Evolutionary conservation across 176 grass and related monocot species (phyloP), one percentile per base, ranked within the genome.

Genomic region (Oryza longistaminata): DNA sequence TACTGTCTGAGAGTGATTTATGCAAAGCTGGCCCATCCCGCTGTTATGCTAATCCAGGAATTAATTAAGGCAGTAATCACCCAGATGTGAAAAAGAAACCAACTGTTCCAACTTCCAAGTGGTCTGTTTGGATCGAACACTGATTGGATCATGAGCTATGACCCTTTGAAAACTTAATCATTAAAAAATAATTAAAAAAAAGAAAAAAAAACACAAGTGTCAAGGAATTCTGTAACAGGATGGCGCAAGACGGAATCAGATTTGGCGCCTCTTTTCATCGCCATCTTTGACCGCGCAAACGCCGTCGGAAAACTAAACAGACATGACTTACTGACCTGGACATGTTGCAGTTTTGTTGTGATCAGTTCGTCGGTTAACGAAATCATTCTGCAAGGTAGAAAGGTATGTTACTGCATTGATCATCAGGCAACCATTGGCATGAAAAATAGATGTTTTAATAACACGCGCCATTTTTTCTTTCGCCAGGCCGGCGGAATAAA

Each of bases 351-450:
- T 81, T 95, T 98, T 85, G 91, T 75, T 4, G 77, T 58, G 44
- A 91, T 95, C 81, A 98, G 64, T 71, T 98, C 96, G 44, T 98
- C 96, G 9, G 86, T 95, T 83, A 95, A 88, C 67, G 42, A 77
- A 86, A 95, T 89, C 89, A 98, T 98, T 74, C 93, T 98, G 93
- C 90, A 94, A 48, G 71, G 34, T 40, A 21, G 49, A 77, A 66
- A 34, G 15, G 13, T 64, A 65, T 43, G 68, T 83, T 74, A 70
- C 6, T 10, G 52, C 52, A 68, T n/a, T 81, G 55, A 82, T 77
- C 46, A 40, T 40, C 73, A 42, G 64, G 45, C 25, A 61, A 70
- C 15, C 21, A 81, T 25, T 33, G 35, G 8, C 16, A 66, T n/a
- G 49, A 49, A 25, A 8, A 64, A 16, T 27, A 31, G 5, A 55